phyloP scores from a whole-genome alignment of 768 basidiomycete species.

The Russula lepida region DNA sequence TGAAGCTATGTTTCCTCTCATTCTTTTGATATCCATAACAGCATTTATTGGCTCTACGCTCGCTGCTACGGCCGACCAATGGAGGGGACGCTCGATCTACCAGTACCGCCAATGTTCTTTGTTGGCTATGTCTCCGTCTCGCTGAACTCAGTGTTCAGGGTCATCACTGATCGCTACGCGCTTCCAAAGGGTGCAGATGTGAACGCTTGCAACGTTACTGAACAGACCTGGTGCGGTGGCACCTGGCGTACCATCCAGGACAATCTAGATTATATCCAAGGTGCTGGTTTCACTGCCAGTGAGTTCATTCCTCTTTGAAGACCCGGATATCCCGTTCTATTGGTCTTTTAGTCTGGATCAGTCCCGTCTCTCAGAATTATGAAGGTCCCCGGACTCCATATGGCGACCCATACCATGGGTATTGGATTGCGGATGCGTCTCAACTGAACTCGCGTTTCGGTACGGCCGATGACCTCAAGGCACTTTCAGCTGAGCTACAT shows the following conservation, averaged over 20 bases:
- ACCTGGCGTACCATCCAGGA: conserved; percentile 69
- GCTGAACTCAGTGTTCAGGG: conserved; percentile 28
- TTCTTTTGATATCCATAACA: conserved; percentile 24
- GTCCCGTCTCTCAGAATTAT: conserved; percentile 73
- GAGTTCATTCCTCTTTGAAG: conserved; percentile 24
- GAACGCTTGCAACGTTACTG: conserved; percentile 46
- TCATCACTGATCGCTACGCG: conserved; percentile 73
- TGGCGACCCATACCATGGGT: conserved; percentile 81
- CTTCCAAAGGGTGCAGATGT: conserved; percentile 46
- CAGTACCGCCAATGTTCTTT: conserved; percentile 37
- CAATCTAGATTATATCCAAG: conserved; percentile 79
- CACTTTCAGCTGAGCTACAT: conserved; percentile 59
- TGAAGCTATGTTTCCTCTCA: neutral
- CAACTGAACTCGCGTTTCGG: conserved; percentile 66
- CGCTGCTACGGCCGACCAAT: conserved; percentile 63
- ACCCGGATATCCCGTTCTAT: neutral
- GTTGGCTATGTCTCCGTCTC: neutral
- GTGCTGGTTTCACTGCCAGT: conserved; percentile 77
- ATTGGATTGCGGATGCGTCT: conserved; percentile 69
- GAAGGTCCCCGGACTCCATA: conserved; percentile 61
- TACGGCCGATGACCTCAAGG: conserved; percentile 60
- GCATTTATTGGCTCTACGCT: conserved; percentile 29
- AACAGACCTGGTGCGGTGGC: conserved; percentile 77
- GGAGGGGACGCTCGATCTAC: conserved; percentile 73
- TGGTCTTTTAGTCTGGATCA: conserved; percentile 61